These are phyloP conservation scores for Boechera stricta DNA, from an alignment of 345 rosid genomes.

Conservation along the genomic window DNA sequence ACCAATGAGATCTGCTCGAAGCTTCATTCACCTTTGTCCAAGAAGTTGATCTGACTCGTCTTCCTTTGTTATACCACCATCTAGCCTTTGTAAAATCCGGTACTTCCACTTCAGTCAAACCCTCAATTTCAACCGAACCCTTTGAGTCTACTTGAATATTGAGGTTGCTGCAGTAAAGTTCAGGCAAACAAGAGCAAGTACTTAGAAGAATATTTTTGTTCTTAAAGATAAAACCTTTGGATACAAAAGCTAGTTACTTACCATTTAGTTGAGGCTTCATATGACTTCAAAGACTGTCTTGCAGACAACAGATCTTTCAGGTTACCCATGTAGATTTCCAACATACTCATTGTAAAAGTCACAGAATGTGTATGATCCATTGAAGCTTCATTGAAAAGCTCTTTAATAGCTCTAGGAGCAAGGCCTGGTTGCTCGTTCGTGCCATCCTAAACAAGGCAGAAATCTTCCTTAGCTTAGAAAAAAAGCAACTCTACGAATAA, in stretches of 20 bases:
- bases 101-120: constrained; percentile 76
- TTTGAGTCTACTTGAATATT: constrained; percentile 88
- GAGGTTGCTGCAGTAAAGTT: constrained; percentile 69
- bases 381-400: constrained; percentile 61
- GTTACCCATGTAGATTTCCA: constrained; percentile 92
- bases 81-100: constrained; percentile 64
- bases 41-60: constrained; percentile 74
- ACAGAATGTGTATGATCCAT: constrained; percentile 53
- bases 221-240: neutral
- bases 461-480: constrained; percentile 18
- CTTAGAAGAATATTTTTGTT: constrained; percentile 17
- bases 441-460: constrained; percentile 65
- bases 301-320: constrained; percentile 79
- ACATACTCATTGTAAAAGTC: constrained; percentile 85
- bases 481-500: neutral
- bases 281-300: constrained; percentile 51
- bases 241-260: constrained; percentile 37
- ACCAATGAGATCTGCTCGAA: constrained; percentile 97
- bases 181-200: constrained; percentile 39
- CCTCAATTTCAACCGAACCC: constrained; percentile 82
- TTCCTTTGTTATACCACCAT: constrained; percentile 85
- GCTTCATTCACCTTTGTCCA: constrained; percentile 88
- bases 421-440: constrained; percentile 69
- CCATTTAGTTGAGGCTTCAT: constrained; percentile 60
- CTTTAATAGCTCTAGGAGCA: constrained; percentile 74